These are phyloP conservation scores for Leucogyrophana mollusca DNA, from an alignment of 768 basidiomycete genomes.

Conservation along the genomic window DNA sequence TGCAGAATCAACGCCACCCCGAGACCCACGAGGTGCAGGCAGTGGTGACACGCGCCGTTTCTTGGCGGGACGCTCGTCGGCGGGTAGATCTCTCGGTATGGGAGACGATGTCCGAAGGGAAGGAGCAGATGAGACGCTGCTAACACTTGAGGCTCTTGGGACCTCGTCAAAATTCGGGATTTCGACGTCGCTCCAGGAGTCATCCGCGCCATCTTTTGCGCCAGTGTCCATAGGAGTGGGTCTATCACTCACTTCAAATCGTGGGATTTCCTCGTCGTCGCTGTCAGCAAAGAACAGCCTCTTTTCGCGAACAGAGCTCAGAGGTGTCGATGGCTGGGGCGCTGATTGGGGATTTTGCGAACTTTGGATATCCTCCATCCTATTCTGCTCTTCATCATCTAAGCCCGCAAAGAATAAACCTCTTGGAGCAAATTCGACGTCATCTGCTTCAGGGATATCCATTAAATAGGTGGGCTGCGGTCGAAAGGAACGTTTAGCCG, in stretches of 20 bases:
- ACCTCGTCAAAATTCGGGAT: constrained; percentile 29
- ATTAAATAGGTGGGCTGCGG: too few relatives aligned
- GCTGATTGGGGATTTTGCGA: constrained; percentile 1
- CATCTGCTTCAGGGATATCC: too few relatives aligned
- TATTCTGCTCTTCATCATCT: constrained; percentile 43
- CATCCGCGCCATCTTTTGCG: constrained; percentile 33
- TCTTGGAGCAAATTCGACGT: too few relatives aligned
- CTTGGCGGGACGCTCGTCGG: constrained; percentile 43
- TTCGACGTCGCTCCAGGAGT: constrained; percentile 33
- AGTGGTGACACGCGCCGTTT: constrained; percentile 47
- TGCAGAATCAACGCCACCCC: constrained; percentile 3
- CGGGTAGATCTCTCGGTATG: constrained; percentile 10
- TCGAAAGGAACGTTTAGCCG: too few relatives aligned
- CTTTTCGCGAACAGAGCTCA: constrained; percentile 20
- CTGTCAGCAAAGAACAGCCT: constrained; percentile 43
- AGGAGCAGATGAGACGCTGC: constrained; percentile 33
- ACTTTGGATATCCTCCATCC: constrained; percentile 1
- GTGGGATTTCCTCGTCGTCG: constrained; percentile 39
- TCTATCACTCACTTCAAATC: constrained; percentile 7
- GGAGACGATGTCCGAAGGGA: constrained; percentile 26
- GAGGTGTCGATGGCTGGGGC: constrained; percentile 1
- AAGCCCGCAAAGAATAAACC: constrained; percentile 61
- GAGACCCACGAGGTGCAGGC: not conserved
- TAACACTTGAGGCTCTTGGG: constrained; percentile 41
- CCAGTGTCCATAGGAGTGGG: constrained; percentile 28